Conservation (phyloP, 805 yeast species). For the Candida railenensis region DNA sequence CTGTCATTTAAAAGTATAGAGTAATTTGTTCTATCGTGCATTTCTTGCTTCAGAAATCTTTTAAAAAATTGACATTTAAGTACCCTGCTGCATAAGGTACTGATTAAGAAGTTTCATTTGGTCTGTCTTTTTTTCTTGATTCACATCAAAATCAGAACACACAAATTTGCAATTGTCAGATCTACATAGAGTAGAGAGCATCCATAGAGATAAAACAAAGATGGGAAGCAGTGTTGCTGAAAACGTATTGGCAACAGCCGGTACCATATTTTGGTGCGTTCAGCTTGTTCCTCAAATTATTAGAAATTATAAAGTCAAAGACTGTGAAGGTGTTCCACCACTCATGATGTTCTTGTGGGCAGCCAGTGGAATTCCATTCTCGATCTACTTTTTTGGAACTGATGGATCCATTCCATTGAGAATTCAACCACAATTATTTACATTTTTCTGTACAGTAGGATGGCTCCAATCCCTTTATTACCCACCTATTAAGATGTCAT, state of each 20-base stretch:
- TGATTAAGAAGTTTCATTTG: too few relatives aligned
- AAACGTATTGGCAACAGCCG: constrained; percentile 80
- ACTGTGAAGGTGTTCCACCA: constrained; percentile 86
- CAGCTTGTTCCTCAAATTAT: constrained; percentile 86
- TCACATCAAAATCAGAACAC: too few relatives aligned
- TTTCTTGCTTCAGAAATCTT: too few relatives aligned
- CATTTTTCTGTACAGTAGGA: constrained; percentile 62
- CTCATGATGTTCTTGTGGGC: constrained; percentile 86
- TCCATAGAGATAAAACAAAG: too few relatives aligned
- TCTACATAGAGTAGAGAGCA: too few relatives aligned
- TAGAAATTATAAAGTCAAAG: constrained; percentile 69
- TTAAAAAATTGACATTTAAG: too few relatives aligned
- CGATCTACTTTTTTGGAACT: constrained; percentile 74
- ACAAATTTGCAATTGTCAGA: too few relatives aligned
- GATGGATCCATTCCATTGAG: constrained; percentile 74
- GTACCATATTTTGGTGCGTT: constrained; percentile 90
- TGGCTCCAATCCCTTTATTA: constrained; percentile 63
- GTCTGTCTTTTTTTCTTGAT: too few relatives aligned
- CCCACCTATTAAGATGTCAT: constrained; percentile 58
- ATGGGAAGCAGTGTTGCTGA: constrained; percentile 48
- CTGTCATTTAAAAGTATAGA: too few relatives aligned
- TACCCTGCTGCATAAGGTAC: too few relatives aligned
- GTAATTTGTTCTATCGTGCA: too few relatives aligned
- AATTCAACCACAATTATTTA: constrained; percentile 85
- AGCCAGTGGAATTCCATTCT: constrained; percentile 75